phyloP scores from a whole-genome alignment of 169 alveolate genomes.

The Sarcocystis neurona region DNA sequence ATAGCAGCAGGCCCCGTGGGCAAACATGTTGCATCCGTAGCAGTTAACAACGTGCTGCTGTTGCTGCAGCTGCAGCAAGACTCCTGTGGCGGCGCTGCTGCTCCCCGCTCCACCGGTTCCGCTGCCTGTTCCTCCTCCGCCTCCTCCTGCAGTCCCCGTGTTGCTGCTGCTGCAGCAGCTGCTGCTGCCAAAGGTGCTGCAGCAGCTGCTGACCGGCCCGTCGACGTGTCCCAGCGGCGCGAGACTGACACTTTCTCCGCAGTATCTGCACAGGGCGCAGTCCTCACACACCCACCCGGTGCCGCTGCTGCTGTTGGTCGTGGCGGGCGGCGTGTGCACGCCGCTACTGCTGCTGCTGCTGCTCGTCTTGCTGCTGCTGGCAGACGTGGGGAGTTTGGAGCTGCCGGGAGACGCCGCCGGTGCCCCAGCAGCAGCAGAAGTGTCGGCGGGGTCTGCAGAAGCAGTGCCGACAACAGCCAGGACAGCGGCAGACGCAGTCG shows the following conservation, averaged over 20 bases:
- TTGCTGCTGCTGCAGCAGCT: not conserved
- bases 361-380: not conserved
- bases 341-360: not conserved
- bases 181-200: not conserved
- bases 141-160: not conserved
- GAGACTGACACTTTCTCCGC: not conserved
- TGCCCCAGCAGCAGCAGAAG: too few species aligned
- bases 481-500: too few species aligned
- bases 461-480: too few species aligned
- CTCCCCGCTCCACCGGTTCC: not conserved
- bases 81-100: not conserved
- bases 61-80: not conserved
- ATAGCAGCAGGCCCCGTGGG: conserved; percentile 80
- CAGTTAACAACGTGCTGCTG: conserved; percentile 66
- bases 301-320: not conserved
- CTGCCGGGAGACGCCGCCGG: too few species aligned
- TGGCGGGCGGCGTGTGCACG: not conserved
- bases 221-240: conserved; percentile 10
- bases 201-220: not conserved
- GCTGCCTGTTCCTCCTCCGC: not conserved
- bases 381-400: not conserved
- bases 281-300: conserved; percentile 37
- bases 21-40: conserved; percentile 74
- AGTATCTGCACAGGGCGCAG: conserved; percentile 23
- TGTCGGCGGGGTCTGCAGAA: too few species aligned